Conservation (phyloP, 805 yeast species). For the Nakazawaea peltata region DNA sequence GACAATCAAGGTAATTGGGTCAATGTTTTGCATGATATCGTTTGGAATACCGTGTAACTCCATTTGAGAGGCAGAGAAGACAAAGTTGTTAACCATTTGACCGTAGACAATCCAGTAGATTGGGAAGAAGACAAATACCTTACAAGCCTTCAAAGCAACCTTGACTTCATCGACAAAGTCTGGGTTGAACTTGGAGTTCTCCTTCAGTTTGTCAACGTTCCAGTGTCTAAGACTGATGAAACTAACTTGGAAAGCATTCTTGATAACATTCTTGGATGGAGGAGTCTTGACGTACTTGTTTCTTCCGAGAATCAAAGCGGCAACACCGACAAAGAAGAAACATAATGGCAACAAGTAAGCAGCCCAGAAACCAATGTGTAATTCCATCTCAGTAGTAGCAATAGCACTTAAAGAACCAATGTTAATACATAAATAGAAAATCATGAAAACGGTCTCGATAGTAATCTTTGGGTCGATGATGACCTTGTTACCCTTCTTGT, state of each 20-base stretch:
- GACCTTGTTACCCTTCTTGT: slow-evolving; percentile 5
- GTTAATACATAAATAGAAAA: slow-evolving; percentile 71
- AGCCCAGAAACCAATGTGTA: slow-evolving; percentile 60
- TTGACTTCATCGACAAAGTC: slow-evolving; percentile 66
- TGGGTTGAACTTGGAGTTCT: slow-evolving; percentile 48
- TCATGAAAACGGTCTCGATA: slow-evolving; percentile 65
- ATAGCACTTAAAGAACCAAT: slow-evolving; percentile 68
- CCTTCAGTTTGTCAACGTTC: slow-evolving; percentile 12
- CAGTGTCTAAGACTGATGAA: slow-evolving; percentile 11
- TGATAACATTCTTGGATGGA: slow-evolving; percentile 53
- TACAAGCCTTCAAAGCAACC: slow-evolving; percentile 62
- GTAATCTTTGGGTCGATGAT: slow-evolving; percentile 56
- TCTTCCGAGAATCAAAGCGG: slow-evolving; percentile 43
- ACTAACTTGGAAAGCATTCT: slow-evolving; percentile 35
- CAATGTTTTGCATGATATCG: slow-evolving; percentile 69
- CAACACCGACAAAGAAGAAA: slow-evolving; percentile 54
- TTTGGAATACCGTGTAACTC: slow-evolving; percentile 72
- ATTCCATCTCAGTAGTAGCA: slow-evolving; percentile 70
- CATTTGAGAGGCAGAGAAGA: slow-evolving; percentile 70
- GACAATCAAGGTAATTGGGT: slow-evolving; percentile 69
- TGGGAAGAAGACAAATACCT: slow-evolving; percentile 64
- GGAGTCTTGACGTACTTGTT: slow-evolving; percentile 28
- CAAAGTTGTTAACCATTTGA: slow-evolving; percentile 66
- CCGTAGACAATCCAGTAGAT: slow-evolving; percentile 64
- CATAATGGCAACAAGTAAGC: slow-evolving; percentile 68